A percentile compares a stretch with the other conserved stretches of the same genome.
These are phyloP conservation scores for Fusarium sp. DNA, from an alignment of 2,329 filamentous ascomycete species.

Conservation along the genomic window DNA sequence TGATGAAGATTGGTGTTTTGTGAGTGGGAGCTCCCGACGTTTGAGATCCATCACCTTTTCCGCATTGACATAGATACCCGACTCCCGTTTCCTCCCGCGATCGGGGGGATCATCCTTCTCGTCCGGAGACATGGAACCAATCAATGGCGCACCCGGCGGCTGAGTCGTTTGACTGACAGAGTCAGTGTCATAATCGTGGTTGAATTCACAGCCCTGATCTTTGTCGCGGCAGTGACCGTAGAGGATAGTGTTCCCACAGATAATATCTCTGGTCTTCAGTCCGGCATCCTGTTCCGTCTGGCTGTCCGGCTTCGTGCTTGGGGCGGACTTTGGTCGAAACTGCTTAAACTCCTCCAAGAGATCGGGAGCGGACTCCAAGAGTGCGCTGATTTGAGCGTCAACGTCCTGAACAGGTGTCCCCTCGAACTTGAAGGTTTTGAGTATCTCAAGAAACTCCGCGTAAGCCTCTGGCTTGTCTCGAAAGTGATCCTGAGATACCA, in stretches of 20 bases:
- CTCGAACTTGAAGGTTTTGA: not conserved
- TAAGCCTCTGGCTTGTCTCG: not conserved
- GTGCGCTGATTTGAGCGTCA: not conserved
- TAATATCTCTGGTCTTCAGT: conserved; percentile 84
- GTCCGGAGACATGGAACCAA: not conserved
- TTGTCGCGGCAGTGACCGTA: conserved; percentile 94
- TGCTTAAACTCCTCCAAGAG: not conserved
- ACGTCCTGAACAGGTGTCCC: not conserved
- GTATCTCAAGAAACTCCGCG: not conserved
- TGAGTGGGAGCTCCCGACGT: conserved; percentile 42
- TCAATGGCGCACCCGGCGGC: not conserved
- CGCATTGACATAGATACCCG: conserved; percentile 53
- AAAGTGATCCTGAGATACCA: not conserved
- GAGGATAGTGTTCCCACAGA: conserved; percentile 92
- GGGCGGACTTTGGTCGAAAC: not conserved
- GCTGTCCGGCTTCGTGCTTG: not conserved
- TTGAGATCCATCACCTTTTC: conserved; percentile 50
- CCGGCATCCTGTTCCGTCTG: not conserved
- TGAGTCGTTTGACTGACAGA: not conserved
- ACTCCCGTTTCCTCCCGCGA: conserved; percentile 48
- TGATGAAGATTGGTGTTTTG: not conserved
- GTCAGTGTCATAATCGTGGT: conserved; percentile 65
- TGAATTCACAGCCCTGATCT: conserved; percentile 91
- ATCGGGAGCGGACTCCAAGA: not conserved
- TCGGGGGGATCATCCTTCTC: not conserved